A percentile compares a stretch with the other conserved stretches of the same genome.
Conservation (phyloP, 768 basidiomycete genomes). For the Suillus americanus region DNA sequence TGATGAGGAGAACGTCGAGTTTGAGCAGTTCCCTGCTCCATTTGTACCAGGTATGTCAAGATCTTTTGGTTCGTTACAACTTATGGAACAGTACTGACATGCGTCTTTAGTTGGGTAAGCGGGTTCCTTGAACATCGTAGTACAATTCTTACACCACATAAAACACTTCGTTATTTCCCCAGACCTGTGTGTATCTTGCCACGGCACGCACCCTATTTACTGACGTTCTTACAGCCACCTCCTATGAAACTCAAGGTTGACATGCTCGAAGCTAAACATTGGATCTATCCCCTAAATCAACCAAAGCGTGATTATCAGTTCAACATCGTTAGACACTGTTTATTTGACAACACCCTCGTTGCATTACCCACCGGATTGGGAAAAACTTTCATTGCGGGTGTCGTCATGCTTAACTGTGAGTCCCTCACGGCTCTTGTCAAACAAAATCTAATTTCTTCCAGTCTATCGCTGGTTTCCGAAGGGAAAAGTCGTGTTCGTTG, state of each 20-base stretch:
- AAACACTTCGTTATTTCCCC: constrained; percentile 5
- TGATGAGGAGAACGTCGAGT: constrained; percentile 59
- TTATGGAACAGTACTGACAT: constrained; percentile 4
- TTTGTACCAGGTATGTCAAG: constrained; percentile 59
- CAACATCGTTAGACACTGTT: constrained; percentile 82
- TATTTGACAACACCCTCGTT: constrained; percentile 93
- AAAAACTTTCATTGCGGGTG: constrained; percentile 97
- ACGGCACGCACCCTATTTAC: constrained; percentile 1
- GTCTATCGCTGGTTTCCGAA: constrained; percentile 92
- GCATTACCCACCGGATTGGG: constrained; percentile 95
- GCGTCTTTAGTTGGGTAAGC: constrained; percentile 52
- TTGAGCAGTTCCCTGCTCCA: constrained; percentile 86
- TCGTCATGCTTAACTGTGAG: constrained; percentile 93
- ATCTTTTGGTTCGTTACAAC: not conserved
- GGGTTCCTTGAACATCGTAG: not conserved
- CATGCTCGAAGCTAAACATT: constrained; percentile 75
- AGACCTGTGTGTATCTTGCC: constrained; percentile 32
- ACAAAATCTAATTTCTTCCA: constrained; percentile 28
- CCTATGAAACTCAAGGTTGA: constrained; percentile 81
- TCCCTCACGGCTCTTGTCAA: constrained; percentile 6
- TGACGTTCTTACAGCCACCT: constrained; percentile 45
- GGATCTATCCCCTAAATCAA: constrained; percentile 89
- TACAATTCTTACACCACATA: not conserved
- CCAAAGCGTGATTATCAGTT: constrained; percentile 92
- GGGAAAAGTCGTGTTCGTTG: constrained; percentile 92